Evolutionary conservation across 2,329 filamentous ascomycete genomes (phyloP).

Genomic region (Dactylellina parvicollis): DNA sequence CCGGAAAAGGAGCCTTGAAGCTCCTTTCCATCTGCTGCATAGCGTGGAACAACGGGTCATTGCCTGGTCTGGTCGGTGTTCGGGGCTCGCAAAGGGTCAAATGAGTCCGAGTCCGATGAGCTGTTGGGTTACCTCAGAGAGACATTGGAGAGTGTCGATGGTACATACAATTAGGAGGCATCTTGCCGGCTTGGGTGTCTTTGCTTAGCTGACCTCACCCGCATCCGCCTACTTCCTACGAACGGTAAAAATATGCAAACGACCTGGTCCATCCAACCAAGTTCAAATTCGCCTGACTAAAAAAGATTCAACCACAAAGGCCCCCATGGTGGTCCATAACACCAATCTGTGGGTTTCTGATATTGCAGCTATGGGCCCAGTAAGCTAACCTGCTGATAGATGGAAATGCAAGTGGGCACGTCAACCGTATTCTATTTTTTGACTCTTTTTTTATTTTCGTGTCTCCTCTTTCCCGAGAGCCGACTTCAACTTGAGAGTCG

Average conservation of each 20-base stretch:
- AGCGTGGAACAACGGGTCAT: slow-evolving; percentile 46
- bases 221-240: slow-evolving; percentile 53
- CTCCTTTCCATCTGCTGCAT: slow-evolving; percentile 37
- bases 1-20: neutral
- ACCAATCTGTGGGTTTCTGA: slow-evolving; percentile 12
- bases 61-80: slow-evolving; percentile 22
- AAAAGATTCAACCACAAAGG: no score
- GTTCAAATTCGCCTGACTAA: slow-evolving; percentile 25
- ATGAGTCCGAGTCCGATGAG: slow-evolving; percentile 21
- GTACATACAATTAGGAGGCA: slow-evolving; percentile 20
- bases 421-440: slow-evolving; percentile 32
- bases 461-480: no score
- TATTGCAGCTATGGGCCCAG: slow-evolving; percentile 39
- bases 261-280: slow-evolving; percentile 47
- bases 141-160: slow-evolving; percentile 14
- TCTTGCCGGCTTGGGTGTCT: slow-evolving; percentile 15
- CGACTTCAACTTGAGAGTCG: no score
- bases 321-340: neutral
- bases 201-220: slow-evolving; percentile 51
- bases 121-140: slow-evolving; percentile 12
- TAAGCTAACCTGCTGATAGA: slow-evolving; percentile 35
- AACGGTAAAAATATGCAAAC: slow-evolving; percentile 50
- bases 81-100: slow-evolving; percentile 21
- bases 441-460: neutral
- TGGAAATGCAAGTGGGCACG: slow-evolving; percentile 17